A percentile compares a stretch with the other conserved stretches of the same genome.
Conservation (phyloP, 2,329 filamentous ascomycete species). For the Nothophaeocryptopus gaeumannii region DNA sequence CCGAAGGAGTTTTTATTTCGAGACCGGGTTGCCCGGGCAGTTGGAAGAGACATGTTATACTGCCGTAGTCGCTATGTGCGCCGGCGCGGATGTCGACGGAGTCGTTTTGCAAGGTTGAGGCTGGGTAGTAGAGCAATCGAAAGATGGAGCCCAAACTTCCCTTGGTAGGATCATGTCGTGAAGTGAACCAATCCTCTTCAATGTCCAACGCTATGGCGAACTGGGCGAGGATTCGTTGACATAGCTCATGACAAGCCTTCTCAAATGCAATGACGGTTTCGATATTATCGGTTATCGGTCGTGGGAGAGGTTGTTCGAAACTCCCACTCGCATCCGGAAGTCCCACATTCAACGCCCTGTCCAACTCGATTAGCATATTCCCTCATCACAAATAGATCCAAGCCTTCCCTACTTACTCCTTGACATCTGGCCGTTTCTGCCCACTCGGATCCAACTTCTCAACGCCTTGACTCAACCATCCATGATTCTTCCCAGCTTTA, state of each 20-base stretch:
- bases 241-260: conserved; percentile 68
- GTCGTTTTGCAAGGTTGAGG: conserved; percentile 8
- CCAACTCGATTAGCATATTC: not conserved
- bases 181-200: conserved; percentile 56
- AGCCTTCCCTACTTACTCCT: conserved; percentile 71
- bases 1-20: conserved; percentile 65
- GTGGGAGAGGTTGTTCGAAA: conserved; percentile 74
- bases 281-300: conserved; percentile 59
- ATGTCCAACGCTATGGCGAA: conserved; percentile 72
- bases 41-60: conserved; percentile 73
- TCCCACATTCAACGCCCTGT: conserved; percentile 87
- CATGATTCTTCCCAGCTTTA: conserved; percentile 65
- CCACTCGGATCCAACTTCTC: conserved; percentile 83
- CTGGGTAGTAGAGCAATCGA: conserved; percentile 53
- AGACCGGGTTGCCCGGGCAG: conserved; percentile 79
- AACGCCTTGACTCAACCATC: conserved; percentile 83
- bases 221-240: conserved; percentile 68
- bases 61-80: conserved; percentile 84
- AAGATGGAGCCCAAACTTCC: conserved; percentile 53
- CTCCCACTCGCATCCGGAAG: conserved; percentile 63
- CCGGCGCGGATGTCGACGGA: conserved; percentile 74
- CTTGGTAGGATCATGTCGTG: conserved; percentile 54
- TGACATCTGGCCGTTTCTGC: conserved; percentile 72
- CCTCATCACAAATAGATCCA: no score
- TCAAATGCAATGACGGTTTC: conserved; percentile 65